Conservation (phyloP, 768 basidiomycete species). For the Postia placenta region DNA sequence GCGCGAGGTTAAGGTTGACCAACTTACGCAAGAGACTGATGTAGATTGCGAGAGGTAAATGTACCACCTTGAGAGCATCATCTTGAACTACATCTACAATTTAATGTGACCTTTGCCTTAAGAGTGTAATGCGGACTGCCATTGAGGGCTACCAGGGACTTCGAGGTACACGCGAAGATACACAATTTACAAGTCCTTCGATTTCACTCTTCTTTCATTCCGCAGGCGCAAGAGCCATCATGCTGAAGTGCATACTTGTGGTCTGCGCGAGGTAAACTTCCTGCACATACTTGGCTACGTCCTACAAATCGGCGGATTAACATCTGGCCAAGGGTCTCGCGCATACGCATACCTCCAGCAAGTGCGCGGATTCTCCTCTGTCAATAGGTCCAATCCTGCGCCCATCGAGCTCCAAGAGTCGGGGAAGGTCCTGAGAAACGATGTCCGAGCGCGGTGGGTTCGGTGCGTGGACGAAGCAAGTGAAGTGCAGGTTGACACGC, state of each 20-base stretch:
- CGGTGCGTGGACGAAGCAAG: conserved; percentile 75
- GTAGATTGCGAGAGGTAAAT: no score
- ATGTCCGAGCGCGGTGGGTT: conserved; percentile 29
- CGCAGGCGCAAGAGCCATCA: conserved; percentile 50
- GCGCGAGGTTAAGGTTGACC: no score
- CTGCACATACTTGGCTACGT: conserved; percentile 59
- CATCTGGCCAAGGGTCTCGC: background rate
- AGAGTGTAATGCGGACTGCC: no score
- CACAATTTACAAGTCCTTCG: no score
- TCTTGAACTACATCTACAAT: no score
- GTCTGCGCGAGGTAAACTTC: conserved; percentile 50
- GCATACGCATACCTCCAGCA: conserved; percentile 41
- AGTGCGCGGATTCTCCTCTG: conserved; percentile 53
- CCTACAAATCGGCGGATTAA: conserved; percentile 31
- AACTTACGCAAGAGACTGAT: no score
- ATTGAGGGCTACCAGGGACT: no score
- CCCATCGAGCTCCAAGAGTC: conserved; percentile 84
- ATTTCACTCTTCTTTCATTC: background rate
- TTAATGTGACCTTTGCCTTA: no score
- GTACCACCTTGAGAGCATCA: no score
- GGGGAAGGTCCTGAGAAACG: conserved; percentile 18
- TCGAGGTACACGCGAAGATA: no score
- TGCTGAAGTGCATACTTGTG: conserved; percentile 54
- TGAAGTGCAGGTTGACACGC: conserved; percentile 80
- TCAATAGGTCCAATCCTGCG: conserved; percentile 74